phyloP scores from a whole-genome alignment of 2,329 filamentous ascomycete genomes.

The Dendrostoma leiphaemia region DNA sequence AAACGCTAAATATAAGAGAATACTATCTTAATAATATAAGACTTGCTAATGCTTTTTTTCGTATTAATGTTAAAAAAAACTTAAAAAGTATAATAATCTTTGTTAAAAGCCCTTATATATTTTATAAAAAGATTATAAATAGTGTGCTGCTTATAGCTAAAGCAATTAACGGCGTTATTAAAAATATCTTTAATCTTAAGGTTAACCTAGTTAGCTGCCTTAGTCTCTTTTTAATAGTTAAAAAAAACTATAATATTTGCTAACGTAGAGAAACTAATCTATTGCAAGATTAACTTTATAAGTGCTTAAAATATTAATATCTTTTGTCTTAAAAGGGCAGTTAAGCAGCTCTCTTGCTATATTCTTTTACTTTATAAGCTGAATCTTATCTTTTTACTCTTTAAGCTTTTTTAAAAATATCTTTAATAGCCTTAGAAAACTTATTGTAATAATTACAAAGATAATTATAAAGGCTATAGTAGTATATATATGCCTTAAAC shows the following conservation, averaged over 20 bases:
- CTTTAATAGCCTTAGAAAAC: too few species aligned
- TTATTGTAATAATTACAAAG: not conserved
- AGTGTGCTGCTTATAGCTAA: not conserved
- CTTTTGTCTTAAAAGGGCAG: not conserved
- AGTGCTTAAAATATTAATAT: not conserved
- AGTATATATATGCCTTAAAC: too few species aligned
- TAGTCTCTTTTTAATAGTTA: not conserved
- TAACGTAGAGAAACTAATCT: too few species aligned
- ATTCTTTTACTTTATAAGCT: not conserved
- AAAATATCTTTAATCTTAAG: not conserved
- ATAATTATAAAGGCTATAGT: too few species aligned
- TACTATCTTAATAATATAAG: not conserved
- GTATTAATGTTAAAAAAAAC: not conserved
- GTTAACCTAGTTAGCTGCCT: not conserved
- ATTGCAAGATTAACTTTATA: not conserved
- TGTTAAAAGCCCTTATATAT: not conserved
- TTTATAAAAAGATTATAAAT: not conserved
- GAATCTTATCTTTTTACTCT: not conserved
- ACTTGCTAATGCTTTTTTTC: not conserved
- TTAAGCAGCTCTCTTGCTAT: not conserved
- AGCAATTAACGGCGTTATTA: not conserved
- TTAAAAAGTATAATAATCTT: not conserved
- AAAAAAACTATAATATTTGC: not conserved
- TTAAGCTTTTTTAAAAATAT: not conserved
- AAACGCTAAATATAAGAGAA: not conserved